A percentile compares a stretch with the other conserved stretches of the same genome.
Evolutionary conservation across 768 basidiomycete species (phyloP).

Genomic region (Gymnopilus junonius): DNA sequence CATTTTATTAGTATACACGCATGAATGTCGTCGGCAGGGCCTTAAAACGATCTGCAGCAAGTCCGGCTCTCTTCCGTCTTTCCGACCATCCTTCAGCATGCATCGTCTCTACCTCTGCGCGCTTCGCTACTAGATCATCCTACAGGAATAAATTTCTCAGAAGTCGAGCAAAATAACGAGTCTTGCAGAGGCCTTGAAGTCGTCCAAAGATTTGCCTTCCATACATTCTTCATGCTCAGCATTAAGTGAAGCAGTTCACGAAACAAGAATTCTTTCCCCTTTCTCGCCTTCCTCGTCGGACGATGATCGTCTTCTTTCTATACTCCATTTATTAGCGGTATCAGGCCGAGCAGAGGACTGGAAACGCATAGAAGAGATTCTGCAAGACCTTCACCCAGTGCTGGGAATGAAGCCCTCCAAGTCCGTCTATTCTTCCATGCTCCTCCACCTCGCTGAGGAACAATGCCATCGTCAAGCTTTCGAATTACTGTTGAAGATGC

Average conservation of each 20-base stretch:
- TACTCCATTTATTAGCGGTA: constrained; percentile 50
- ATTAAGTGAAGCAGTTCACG: constrained; percentile 31
- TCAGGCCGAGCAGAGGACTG: constrained; percentile 60
- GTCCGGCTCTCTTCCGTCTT: constrained; percentile 25
- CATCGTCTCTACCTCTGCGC: constrained; percentile 1
- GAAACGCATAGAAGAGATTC: constrained; percentile 56
- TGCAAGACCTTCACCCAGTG: constrained; percentile 49
- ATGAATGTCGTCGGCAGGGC: constrained; percentile 67
- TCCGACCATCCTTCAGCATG: constrained; percentile 11
- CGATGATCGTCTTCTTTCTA: constrained; percentile 37
- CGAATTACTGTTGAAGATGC: constrained; percentile 59
- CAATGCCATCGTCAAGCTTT: constrained; percentile 48
- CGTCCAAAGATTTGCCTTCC: constrained; percentile 19
- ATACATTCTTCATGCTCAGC: constrained; percentile 43
- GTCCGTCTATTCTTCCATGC: constrained; percentile 52
- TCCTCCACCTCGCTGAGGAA: constrained; percentile 50
- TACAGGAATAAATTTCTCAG: not conserved
- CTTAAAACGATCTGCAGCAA: constrained; percentile 40
- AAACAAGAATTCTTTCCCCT: not conserved
- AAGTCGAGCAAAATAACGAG: constrained; percentile 6
- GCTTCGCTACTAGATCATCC: not conserved
- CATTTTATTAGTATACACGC: constrained; percentile 36
- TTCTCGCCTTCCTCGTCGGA: constrained; percentile 17
- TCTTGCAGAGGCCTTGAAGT: constrained; percentile 15
- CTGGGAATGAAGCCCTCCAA: constrained; percentile 50